Percentiles rank a stretch among this genome's conserved stretches.
These are phyloP conservation scores for Lunularia cruciata DNA, from an alignment of 225 moss, liverwort and hornwort species.

Conservation along the genomic window DNA sequence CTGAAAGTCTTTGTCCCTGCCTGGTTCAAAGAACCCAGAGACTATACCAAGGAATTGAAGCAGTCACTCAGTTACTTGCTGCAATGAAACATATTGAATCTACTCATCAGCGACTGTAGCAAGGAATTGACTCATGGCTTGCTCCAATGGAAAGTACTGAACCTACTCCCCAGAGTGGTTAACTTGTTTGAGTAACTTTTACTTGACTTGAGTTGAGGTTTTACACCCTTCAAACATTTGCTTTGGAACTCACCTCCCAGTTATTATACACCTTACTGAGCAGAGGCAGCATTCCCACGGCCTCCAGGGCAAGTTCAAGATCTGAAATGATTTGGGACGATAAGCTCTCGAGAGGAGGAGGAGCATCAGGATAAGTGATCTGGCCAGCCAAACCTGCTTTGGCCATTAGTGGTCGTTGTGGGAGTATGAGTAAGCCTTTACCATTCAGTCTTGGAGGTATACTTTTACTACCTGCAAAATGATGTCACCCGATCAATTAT, in stretches of 20 bases:
- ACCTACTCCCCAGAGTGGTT: too few relatives aligned
- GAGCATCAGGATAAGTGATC: slow-evolving; percentile 26
- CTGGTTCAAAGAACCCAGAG: too few relatives aligned
- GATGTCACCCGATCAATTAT: too few relatives aligned
- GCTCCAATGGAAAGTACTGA: too few relatives aligned
- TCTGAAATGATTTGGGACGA: background rate
- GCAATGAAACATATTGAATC: too few relatives aligned
- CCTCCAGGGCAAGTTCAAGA: slow-evolving; percentile 25
- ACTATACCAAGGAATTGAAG: background rate
- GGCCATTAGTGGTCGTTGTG: slow-evolving; percentile 32
- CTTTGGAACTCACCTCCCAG: slow-evolving; percentile 24
- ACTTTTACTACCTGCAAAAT: slow-evolving; percentile 24
- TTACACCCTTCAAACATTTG: too few relatives aligned
- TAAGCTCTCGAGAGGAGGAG: background rate
- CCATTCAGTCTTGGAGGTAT: slow-evolving; percentile 25
- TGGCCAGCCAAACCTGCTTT: slow-evolving; percentile 35
- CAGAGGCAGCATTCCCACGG: slow-evolving; percentile 30
- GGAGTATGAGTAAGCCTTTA: slow-evolving; percentile 22
- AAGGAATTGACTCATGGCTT: too few relatives aligned
- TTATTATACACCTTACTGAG: slow-evolving; percentile 12
- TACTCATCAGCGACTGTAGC: too few relatives aligned
- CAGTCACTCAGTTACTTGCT: too few relatives aligned
- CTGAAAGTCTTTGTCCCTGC: too few relatives aligned
- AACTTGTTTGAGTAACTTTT: too few relatives aligned
- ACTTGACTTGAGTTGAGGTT: too few relatives aligned